phyloP scores from a whole-genome alignment of 805 yeast genomes.

The Candida pseudoglaebosa region DNA sequence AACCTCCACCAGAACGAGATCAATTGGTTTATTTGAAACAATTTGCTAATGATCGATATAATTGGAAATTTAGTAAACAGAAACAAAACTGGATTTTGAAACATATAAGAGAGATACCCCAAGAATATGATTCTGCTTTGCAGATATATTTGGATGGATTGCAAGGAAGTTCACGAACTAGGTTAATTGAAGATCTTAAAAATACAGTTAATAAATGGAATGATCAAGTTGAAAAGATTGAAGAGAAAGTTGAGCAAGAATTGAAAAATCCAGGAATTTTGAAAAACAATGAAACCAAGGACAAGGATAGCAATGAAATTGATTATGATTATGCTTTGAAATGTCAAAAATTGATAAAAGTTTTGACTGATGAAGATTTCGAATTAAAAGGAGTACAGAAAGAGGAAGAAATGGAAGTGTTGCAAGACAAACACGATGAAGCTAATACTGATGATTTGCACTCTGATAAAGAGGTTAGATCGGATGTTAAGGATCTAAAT shows the following conservation, averaged over 20 bases:
- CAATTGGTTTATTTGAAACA: conserved; percentile 64
- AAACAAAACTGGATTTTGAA: conserved; percentile 82
- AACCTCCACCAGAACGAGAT: conserved; percentile 74
- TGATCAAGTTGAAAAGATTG: conserved; percentile 38
- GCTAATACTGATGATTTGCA: conserved; percentile 10
- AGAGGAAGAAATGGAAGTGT: conserved; percentile 19
- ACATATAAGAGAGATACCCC: conserved; percentile 52
- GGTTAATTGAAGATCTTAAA: conserved; percentile 50
- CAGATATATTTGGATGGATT: conserved; percentile 52
- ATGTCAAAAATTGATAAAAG: conserved; percentile 33
- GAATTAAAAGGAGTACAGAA: conserved; percentile 27
- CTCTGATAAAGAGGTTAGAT: no score
- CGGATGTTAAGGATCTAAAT: no score
- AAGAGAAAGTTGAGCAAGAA: conserved; percentile 35
- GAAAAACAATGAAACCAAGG: conserved; percentile 16
- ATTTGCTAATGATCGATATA: conserved; percentile 49
- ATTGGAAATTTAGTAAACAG: conserved; percentile 84
- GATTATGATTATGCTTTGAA: conserved; percentile 39
- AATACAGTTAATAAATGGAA: conserved; percentile 56
- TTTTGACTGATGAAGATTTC: conserved; percentile 32
- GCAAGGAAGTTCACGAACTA: conserved; percentile 65
- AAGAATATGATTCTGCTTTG: conserved; percentile 49
- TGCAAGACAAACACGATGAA: conserved; percentile 4
- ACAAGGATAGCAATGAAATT: conserved; percentile 15
- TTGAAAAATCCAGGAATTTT: conserved; percentile 16